Base-by-base conservation (phyloP, 2,329 filamentous ascomycete genomes). In the Cladosporium velox region DNA sequence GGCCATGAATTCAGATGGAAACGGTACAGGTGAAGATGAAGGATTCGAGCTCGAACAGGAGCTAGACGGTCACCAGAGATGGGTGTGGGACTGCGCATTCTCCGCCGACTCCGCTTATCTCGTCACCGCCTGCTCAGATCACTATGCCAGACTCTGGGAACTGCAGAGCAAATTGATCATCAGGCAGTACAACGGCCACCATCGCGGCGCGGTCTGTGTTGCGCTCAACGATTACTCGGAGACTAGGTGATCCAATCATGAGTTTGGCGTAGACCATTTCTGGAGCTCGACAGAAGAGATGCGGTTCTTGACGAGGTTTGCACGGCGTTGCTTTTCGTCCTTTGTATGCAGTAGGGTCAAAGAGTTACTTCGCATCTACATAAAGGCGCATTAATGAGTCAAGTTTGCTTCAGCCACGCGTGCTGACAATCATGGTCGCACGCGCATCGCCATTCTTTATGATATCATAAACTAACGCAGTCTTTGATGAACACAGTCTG, bases 51-150 rank as follows among this genome's bases (percentile, higher is more conserved):
- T 96, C 24, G 91, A 97, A 79, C 93, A 92, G 2, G 96, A 92
- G 1, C 86, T 97, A 1, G 91, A 91, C 26, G 92, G 91, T 64
- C 93, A 97, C 79, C 93, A 97, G 80, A 89, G 93, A 64, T 97
- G 93, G 93, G 93, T 97, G 0, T 97, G 93, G 93, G 93, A 97
- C 78, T 97, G 93, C 74, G 93, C 93, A 0, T 97, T 97, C 79
- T 94, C 91, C 68, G 93, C 93, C 30, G 93, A 97, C 77, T 93
- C 90, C 38, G 93, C 93, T 0, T 97, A 97, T 75, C 83, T 97
- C 7, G 93, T 97, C 14, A 97, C 93, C 0, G 93, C 93, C 5
- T 97, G 92, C 77, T 94, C 90, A 51, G 93, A 97, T 76, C 93
- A 97, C 77, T 97, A 96, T 76, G 93, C 93, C 2, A 86, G 93